These are phyloP conservation scores for Punica granatum DNA, from an alignment of 345 rosid species.

Conservation along the genomic window DNA sequence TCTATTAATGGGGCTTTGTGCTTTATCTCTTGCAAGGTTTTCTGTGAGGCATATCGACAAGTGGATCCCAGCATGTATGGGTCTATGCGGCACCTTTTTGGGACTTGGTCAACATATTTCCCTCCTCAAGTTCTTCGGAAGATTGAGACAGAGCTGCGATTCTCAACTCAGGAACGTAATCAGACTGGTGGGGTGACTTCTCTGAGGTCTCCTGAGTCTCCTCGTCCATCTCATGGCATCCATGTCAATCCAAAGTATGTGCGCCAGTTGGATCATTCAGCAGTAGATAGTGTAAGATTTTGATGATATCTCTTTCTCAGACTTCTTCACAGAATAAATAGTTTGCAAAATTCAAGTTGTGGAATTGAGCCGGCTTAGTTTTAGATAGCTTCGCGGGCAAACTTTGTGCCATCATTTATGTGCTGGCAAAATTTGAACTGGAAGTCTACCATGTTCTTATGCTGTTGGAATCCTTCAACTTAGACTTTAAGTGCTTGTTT, in stretches of 20 bases:
- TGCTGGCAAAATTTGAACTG: neutral
- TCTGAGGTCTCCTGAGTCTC: conserved; percentile 54
- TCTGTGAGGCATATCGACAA: conserved; percentile 72
- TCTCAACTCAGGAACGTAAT: conserved; percentile 40
- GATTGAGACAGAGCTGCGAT: conserved; percentile 65
- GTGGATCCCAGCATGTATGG: conserved; percentile 56
- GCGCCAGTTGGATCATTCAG: conserved; percentile 65
- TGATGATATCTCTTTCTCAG: conserved; percentile 3
- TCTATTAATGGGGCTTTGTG: neutral
- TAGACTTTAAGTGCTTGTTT: neutral
- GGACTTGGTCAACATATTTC: conserved; percentile 90
- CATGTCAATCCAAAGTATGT: conserved; percentile 98
- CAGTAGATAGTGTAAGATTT: conserved; percentile 62
- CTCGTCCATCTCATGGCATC: conserved; percentile 78
- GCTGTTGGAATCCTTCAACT: neutral
- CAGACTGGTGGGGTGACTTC: conserved; percentile 44
- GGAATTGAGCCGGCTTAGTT: neutral
- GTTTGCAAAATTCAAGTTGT: neutral
- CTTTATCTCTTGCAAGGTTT: conserved; percentile 45
- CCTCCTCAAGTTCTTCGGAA: conserved; percentile 57
- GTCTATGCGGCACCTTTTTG: conserved; percentile 91
- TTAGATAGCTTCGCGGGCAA: neutral
- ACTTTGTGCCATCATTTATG: neutral
- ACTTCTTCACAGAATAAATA: neutral
- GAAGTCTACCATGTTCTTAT: neutral